phyloP scores from a whole-genome alignment of 1,139 yeast genomes.

The Spathaspora sp. region DNA sequence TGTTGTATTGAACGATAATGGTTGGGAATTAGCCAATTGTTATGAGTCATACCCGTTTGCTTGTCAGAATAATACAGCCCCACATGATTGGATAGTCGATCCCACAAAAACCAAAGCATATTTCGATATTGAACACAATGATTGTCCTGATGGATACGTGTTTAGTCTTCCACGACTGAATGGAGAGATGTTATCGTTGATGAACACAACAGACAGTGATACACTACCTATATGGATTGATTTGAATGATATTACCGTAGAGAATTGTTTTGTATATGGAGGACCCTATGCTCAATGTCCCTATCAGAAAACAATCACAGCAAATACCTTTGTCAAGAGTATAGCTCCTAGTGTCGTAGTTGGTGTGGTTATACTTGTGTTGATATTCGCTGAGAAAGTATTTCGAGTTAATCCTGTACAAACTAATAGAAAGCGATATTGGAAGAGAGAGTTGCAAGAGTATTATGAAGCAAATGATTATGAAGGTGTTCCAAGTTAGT shows the following conservation, averaged over 20 bases:
- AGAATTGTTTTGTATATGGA: slow-evolving; percentile 83
- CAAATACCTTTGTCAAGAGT: slow-evolving; percentile 58
- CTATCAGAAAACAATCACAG: slow-evolving; percentile 56
- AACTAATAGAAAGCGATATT: slow-evolving; percentile 39
- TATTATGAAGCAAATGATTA: slow-evolving; percentile 38
- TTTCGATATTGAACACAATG: slow-evolving; percentile 46
- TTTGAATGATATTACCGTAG: slow-evolving; percentile 71
- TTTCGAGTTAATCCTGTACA: slow-evolving; percentile 39
- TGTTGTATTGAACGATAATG: slow-evolving; percentile 48
- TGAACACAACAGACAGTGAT: slow-evolving; percentile 19
- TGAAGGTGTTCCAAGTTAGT: slow-evolving; percentile 46
- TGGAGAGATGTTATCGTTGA: slow-evolving; percentile 35
- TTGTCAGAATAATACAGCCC: slow-evolving; percentile 48
- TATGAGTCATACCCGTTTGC: slow-evolving; percentile 50
- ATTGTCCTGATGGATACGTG: slow-evolving; percentile 50
- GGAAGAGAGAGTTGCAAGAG: slow-evolving; percentile 38
- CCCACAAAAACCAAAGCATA: slow-evolving; percentile 33
- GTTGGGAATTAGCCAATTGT: slow-evolving; percentile 69
- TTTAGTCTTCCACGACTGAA: slow-evolving; percentile 60
- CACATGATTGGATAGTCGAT: slow-evolving; percentile 50
- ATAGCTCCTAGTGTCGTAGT: slow-evolving; percentile 67
- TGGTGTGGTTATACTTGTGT: slow-evolving; percentile 46
- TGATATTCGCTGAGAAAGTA: slow-evolving; percentile 38
- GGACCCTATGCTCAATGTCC: slow-evolving; percentile 83
- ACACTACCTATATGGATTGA: slow-evolving; percentile 72